Percentiles rank a stretch among this genome's conserved stretches.
Conservation (phyloP, 768 basidiomycete genomes). For the Suillus luteus region DNA sequence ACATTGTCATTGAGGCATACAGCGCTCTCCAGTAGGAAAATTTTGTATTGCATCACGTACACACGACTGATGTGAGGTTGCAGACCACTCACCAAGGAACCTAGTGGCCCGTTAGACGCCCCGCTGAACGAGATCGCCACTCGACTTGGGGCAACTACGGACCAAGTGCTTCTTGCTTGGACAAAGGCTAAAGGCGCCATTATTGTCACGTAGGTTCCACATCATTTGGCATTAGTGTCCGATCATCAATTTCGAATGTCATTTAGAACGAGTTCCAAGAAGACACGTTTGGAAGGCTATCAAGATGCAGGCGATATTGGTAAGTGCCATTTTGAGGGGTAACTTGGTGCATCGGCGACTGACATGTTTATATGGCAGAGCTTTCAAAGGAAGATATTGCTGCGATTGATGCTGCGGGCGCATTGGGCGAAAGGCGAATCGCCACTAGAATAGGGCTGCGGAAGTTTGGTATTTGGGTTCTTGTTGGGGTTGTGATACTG, state of each 20-base stretch:
- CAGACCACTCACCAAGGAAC: slow-evolving; percentile 60
- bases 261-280: slow-evolving; percentile 63
- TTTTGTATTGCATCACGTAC: neutral
- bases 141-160: slow-evolving; percentile 51
- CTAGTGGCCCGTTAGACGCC: slow-evolving; percentile 65
- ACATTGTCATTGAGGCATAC: slow-evolving; percentile 74
- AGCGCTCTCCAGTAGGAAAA: slow-evolving; percentile 58
- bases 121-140: slow-evolving; percentile 57
- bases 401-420: slow-evolving; percentile 61
- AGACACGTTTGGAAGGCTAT: slow-evolving; percentile 66
- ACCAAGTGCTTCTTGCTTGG: slow-evolving; percentile 76
- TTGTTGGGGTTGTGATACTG: slow-evolving; percentile 16
- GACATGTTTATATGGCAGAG: slow-evolving; percentile 32
- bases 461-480: slow-evolving; percentile 10
- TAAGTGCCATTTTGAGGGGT: slow-evolving; percentile 27
- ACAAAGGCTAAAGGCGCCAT: slow-evolving; percentile 67
- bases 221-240: neutral
- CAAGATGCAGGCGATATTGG: slow-evolving; percentile 65
- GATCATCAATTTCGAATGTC: neutral
- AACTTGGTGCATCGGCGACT: neutral
- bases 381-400: slow-evolving; percentile 53
- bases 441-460: slow-evolving; percentile 8
- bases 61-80: slow-evolving; percentile 3
- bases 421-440: slow-evolving; percentile 20
- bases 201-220: slow-evolving; percentile 53